A percentile compares a stretch with the other conserved stretches of the same genome.
Evolutionary conservation across 257 asterid genomes (phyloP).

Genomic region (Plectranthus barbatus): DNA sequence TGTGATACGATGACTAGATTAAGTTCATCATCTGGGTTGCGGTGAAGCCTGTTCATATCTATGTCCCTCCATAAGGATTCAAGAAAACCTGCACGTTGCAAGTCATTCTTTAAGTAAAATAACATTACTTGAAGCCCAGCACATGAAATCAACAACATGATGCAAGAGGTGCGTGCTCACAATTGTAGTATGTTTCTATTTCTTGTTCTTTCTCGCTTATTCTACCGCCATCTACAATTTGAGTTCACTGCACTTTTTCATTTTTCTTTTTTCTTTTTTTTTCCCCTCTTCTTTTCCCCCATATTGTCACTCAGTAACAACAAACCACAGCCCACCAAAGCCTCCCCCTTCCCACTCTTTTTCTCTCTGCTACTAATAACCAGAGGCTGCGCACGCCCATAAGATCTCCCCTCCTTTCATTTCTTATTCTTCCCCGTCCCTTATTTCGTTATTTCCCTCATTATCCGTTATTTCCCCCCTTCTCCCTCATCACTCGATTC

Average conservation of each 20-base stretch:
- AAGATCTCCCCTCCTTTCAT: not conserved
- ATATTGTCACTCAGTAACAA: not conserved
- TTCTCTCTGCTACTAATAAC: not conserved
- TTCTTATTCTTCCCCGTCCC: not conserved
- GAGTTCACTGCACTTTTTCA: not conserved
- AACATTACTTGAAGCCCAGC: too few species aligned
- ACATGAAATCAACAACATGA: not conserved
- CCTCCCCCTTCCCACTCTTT: not conserved
- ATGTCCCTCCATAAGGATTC: slow-evolving; percentile 70
- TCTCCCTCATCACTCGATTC: not conserved
- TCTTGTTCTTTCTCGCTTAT: not conserved
- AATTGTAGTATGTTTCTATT: not conserved
- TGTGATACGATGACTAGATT: slow-evolving; percentile 49
- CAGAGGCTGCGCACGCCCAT: not conserved
- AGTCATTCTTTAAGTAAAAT: not conserved
- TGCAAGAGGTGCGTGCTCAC: not conserved
- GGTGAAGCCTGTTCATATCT: slow-evolving; percentile 50
- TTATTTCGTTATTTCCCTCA: not conserved
- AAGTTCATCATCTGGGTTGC: slow-evolving; percentile 28
- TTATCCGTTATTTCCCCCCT: not conserved
- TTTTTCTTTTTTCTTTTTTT: too few species aligned
- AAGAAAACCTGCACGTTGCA: slow-evolving; percentile 42
- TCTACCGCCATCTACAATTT: not conserved
- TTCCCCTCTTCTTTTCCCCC: not conserved
- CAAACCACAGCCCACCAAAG: not conserved